Conservation (phyloP, 2,329 filamentous ascomycete genomes). For the Hypoxylon sp. region DNA sequence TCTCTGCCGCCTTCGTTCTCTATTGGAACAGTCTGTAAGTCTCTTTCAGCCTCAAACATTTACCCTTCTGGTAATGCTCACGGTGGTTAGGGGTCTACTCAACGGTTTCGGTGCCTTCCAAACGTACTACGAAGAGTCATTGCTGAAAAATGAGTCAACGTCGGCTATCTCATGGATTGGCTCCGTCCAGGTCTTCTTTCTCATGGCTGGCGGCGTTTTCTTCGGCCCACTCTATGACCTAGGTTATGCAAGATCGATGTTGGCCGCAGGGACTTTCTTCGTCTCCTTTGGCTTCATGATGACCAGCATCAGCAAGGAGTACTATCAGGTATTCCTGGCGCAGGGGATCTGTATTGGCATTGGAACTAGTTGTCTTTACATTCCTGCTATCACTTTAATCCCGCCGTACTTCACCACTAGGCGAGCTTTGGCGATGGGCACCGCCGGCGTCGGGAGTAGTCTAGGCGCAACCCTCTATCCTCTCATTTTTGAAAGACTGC, state of each 20-base stretch:
- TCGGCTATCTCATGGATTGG: conserved; percentile 21
- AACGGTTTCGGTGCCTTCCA: conserved; percentile 19
- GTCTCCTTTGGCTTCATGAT: conserved; percentile 16
- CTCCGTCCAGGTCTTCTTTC: conserved; percentile 21
- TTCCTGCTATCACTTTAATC: conserved; percentile 13
- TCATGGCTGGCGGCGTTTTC: conserved; percentile 17
- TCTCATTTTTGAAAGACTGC: conserved; percentile 12
- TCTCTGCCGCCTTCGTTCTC: conserved; percentile 20
- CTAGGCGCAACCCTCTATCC: conserved; percentile 16
- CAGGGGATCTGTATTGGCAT: conserved; percentile 17
- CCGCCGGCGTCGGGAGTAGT: conserved; percentile 3
- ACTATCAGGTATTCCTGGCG: conserved; percentile 14
- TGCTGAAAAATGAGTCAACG: not conserved
- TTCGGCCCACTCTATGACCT: conserved; percentile 14
- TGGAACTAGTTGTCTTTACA: conserved; percentile 8
- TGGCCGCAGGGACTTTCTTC: conserved; percentile 4
- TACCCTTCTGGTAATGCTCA: conserved; percentile 1
- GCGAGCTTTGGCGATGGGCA: conserved; percentile 9
- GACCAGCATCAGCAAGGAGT: conserved; percentile 13
- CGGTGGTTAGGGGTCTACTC: conserved; percentile 4
- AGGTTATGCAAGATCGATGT: conserved; percentile 9
- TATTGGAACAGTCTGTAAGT: conserved; percentile 20
- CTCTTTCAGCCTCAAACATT: not conserved
- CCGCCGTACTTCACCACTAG: conserved; percentile 16
- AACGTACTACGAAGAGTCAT: conserved; percentile 14